Evolutionary conservation across 2,329 filamentous ascomycete genomes (phyloP).

Genomic region (Diaporthe aspalathi): DNA sequence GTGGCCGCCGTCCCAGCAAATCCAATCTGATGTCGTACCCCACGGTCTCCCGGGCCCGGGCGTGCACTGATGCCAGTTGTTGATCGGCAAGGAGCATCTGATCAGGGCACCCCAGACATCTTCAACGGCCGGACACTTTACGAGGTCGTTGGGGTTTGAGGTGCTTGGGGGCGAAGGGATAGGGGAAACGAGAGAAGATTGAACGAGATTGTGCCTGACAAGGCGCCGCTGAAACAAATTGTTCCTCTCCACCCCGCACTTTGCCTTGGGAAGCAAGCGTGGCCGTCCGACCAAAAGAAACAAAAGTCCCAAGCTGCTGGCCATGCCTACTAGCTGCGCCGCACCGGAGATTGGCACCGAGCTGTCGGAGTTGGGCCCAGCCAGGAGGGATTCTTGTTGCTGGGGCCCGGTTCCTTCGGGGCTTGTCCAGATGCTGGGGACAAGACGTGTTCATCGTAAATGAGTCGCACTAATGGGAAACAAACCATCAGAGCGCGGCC

Average conservation of each 20-base stretch:
- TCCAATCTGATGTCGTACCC: slow-evolving; percentile 21
- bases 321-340: neutral
- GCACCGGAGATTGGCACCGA: slow-evolving; percentile 17
- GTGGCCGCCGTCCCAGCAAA: slow-evolving; percentile 6
- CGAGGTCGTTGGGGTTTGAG: neutral
- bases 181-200: neutral
- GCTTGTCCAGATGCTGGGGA: neutral
- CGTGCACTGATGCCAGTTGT: slow-evolving; percentile 25
- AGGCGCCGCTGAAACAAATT: slow-evolving; percentile 32
- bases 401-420: neutral
- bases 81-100: slow-evolving; percentile 21
- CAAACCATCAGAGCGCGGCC: neutral
- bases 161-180: neutral
- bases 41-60: slow-evolving; percentile 7
- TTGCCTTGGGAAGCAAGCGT: slow-evolving; percentile 2
- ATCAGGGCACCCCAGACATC: slow-evolving; percentile 19
- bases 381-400: slow-evolving; percentile 12
- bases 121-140: neutral
- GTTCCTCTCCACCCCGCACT: slow-evolving; percentile 26
- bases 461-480: neutral
- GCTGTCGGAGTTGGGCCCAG: slow-evolving; percentile 18
- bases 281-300: neutral
- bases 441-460: neutral
- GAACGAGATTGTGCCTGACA: neutral
- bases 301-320: slow-evolving; percentile 15